These are phyloP conservation scores for Pelargonium australe DNA, from an alignment of 441 rosid species.

Conservation along the genomic window DNA sequence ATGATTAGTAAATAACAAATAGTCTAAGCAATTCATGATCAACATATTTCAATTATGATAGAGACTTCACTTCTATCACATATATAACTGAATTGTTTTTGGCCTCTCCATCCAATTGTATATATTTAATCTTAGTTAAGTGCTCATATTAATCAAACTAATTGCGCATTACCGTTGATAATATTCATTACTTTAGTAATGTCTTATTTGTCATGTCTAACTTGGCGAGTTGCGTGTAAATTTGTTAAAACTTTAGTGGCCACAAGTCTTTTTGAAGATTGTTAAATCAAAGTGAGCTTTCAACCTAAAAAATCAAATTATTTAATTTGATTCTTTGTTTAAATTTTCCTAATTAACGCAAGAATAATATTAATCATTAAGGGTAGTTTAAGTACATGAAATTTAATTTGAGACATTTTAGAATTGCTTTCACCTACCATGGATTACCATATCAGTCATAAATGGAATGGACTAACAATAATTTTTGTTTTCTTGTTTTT, in stretches of 20 bases:
- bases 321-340: background rate
- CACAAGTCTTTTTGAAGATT: background rate
- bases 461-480: constrained; percentile 2
- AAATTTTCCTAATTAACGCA: background rate
- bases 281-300: constrained; percentile 1
- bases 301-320: background rate
- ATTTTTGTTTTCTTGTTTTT: constrained; percentile 1
- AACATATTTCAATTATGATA: background rate
- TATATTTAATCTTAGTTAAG: background rate
- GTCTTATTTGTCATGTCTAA: background rate
- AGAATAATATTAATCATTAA: background rate
- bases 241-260: constrained; percentile 2
- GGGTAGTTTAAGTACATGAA: background rate
- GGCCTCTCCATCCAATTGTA: background rate
- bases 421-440: constrained; percentile 5
- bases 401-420: background rate
- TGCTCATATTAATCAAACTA: background rate
- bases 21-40: background rate
- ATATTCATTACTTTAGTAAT: background rate
- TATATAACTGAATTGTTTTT: background rate
- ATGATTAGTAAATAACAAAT: background rate
- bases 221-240: background rate
- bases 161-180: constrained; percentile 1
- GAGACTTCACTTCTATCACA: constrained; percentile 2
- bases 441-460: background rate